Conservation (phyloP, 331 rosid genomes). For the Prunus yedoensis region DNA sequence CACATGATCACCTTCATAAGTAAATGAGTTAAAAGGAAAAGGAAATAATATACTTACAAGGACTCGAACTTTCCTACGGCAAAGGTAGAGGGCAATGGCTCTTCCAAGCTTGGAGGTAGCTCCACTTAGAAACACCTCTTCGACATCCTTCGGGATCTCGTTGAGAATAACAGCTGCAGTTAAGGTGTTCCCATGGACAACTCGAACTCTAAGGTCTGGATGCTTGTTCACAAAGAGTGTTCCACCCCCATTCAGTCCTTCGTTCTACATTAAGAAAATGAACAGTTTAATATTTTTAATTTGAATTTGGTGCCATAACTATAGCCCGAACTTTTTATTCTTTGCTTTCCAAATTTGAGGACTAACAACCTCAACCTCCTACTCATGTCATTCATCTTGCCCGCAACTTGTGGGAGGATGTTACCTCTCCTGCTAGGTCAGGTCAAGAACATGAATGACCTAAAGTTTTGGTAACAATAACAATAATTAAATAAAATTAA, state of each 20-base stretch:
- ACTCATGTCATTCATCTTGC: neutral
- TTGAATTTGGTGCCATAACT: neutral
- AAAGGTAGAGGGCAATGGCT: conserved; percentile 93
- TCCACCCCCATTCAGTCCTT: conserved; percentile 88
- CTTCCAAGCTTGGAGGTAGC: conserved; percentile 99
- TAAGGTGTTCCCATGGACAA: conserved; percentile 95
- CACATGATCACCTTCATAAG: neutral
- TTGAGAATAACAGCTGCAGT: conserved; percentile 93
- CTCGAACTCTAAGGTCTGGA: conserved; percentile 80
- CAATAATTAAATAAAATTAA: neutral
- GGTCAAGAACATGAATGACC: neutral
- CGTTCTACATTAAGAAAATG: conserved; percentile 50
- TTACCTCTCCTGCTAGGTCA: too few species aligned
- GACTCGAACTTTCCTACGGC: conserved; percentile 78
- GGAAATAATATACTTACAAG: conserved; percentile 47
- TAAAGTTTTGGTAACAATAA: neutral
- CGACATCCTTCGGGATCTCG: conserved; percentile 63
- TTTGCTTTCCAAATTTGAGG: too few species aligned
- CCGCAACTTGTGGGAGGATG: neutral
- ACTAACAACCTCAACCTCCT: neutral
- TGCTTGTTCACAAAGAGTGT: conserved; percentile 92
- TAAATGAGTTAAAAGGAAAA: neutral
- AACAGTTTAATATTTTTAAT: neutral
- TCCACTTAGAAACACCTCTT: conserved; percentile 80
- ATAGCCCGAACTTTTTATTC: neutral